Evolutionary conservation across 257 asterid genomes (phyloP).

Genomic region (Agastache rugosa): DNA sequence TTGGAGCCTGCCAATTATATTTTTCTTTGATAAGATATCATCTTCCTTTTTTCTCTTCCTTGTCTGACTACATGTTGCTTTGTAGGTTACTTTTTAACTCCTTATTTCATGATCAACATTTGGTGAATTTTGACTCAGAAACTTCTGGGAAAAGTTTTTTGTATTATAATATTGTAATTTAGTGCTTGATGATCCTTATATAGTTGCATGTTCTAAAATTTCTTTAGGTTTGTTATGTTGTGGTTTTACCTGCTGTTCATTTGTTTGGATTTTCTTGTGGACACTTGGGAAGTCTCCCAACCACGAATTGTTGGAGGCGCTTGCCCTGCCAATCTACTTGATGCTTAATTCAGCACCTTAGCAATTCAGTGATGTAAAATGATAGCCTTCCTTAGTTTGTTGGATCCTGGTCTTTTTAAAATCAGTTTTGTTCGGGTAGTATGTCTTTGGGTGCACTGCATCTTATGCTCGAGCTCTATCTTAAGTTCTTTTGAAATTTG

Average conservation of each 20-base stretch:
- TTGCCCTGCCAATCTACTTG: neutral
- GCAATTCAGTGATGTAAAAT: neutral
- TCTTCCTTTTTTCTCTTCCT: neutral
- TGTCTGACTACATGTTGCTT: neutral
- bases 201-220: neutral
- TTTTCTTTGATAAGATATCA: neutral
- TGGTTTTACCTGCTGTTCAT: slow-evolving; percentile 4
- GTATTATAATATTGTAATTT: neutral
- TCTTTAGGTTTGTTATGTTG: neutral
- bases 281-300: neutral
- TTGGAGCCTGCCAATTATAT: neutral
- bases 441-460: neutral
- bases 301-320: neutral
- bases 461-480: neutral
- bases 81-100: neutral
- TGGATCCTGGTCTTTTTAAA: neutral
- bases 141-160: neutral
- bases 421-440: neutral
- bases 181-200: slow-evolving; percentile 7
- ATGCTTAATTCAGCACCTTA: neutral
- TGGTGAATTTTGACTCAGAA: neutral
- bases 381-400: neutral
- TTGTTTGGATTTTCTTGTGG: neutral
- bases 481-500: neutral
- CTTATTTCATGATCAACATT: neutral